Conservation (phyloP, 1,284 basidiomycete genomes). For the Cerrena zonata region DNA sequence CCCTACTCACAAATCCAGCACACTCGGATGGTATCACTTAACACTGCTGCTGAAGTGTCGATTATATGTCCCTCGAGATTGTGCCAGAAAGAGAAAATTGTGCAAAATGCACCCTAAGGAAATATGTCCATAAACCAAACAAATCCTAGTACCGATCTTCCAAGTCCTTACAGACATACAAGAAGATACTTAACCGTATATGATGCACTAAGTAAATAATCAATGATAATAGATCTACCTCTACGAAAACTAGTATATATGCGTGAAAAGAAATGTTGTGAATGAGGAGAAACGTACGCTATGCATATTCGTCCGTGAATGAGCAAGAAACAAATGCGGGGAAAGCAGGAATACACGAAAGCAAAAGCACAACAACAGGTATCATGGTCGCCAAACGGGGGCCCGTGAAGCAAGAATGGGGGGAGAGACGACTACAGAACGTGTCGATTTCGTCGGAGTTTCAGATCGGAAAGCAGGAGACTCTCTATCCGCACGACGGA, state of each 20-base stretch:
- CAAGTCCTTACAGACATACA: no score
- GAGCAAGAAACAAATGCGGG: background rate
- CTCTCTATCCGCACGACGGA: constrained; percentile 45
- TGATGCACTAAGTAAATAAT: background rate
- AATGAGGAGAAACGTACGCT: background rate
- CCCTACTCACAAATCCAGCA: no score
- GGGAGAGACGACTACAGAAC: constrained; percentile 18
- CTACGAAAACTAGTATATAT: background rate
- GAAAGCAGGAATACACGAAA: background rate
- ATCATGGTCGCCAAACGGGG: constrained; percentile 27
- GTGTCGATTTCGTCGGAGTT: constrained; percentile 38
- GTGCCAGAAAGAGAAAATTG: no score
- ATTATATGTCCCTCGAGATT: no score
- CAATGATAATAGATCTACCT: background rate
- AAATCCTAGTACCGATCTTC: no score
- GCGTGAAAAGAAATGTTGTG: background rate
- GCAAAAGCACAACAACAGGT: constrained; percentile 4
- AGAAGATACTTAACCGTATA: no score
- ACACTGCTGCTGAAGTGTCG: no score
- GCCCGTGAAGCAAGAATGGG: constrained; percentile 12
- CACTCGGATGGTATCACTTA: no score
- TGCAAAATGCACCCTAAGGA: no score
- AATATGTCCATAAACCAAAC: no score
- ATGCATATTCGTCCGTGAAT: background rate
- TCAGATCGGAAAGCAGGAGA: constrained; percentile 33